Percentiles rank a stretch among this genome's conserved stretches.
Evolutionary conservation across 2,329 filamentous ascomycete genomes (phyloP).

Genomic region (Beauveria sp.): DNA sequence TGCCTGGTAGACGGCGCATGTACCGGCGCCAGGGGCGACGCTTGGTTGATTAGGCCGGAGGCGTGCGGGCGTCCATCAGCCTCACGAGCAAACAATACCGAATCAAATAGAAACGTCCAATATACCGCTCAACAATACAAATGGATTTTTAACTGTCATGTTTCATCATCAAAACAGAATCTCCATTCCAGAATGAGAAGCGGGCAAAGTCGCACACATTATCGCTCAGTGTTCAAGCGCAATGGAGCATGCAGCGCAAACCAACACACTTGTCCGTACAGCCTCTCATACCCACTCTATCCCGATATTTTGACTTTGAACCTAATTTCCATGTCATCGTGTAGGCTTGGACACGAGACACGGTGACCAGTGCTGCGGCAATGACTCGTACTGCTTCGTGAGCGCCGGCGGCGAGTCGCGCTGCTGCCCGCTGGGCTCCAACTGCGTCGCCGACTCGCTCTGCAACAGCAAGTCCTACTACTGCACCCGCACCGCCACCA

Average conservation of each 20-base stretch:
- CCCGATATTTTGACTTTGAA: neutral
- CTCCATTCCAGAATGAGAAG: neutral
- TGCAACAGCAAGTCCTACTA: slow-evolving; percentile 27
- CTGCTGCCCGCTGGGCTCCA: slow-evolving; percentile 37
- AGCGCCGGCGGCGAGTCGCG: slow-evolving; percentile 23
- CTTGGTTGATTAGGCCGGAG: neutral
- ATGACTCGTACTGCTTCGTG: slow-evolving; percentile 39
- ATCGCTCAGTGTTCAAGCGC: neutral
- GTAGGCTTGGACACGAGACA: slow-evolving; percentile 36
- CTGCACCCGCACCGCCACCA: slow-evolving; percentile 24
- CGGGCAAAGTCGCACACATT: neutral
- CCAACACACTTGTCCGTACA: slow-evolving; percentile 6
- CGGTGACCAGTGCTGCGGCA: slow-evolving; percentile 32
- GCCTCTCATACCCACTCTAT: neutral
- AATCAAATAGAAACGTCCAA: neutral
- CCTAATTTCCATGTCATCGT: neutral
- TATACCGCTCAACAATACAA: neutral
- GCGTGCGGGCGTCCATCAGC: neutral
- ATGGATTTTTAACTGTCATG: too few relatives aligned
- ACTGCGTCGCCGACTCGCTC: slow-evolving; percentile 31
- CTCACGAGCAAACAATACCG: neutral
- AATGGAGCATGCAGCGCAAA: neutral
- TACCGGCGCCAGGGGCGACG: neutral
- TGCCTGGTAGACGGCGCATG: slow-evolving; percentile 27
- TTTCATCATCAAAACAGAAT: neutral